Conservation (phyloP, 164 flowering plant species). For the Tinospora cordifolia region DNA sequence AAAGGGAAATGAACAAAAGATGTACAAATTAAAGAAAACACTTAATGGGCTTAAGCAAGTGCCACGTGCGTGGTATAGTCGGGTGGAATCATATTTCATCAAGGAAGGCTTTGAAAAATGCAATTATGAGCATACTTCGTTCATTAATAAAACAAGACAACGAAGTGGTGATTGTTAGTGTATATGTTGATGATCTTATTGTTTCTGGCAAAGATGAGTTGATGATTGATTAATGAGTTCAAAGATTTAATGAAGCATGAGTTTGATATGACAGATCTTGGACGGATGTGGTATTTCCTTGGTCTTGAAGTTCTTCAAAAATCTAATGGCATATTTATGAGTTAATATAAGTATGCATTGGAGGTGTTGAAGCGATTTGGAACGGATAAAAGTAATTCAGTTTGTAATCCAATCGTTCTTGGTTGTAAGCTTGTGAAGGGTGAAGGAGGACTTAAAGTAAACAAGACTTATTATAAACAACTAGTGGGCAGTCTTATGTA, state of each 20-base stretch:
- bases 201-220: background rate
- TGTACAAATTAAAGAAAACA: background rate
- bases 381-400: background rate
- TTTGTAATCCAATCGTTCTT: background rate
- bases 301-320: background rate
- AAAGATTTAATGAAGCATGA: background rate
- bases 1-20: no score
- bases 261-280: conserved; percentile 5
- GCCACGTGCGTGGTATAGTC: background rate
- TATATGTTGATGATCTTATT: conserved; percentile 1
- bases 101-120: background rate
- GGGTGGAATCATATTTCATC: background rate
- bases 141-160: no score
- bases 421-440: background rate
- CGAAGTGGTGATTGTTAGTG: background rate
- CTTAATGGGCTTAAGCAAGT: background rate
- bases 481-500: background rate
- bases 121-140: background rate
- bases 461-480: background rate
- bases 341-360: background rate
- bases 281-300: background rate
- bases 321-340: background rate
- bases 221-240: background rate
- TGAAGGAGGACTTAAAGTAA: background rate
- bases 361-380: background rate